Conservation (phyloP, 257 asterid species). For the Jacaranda copaia region DNA sequence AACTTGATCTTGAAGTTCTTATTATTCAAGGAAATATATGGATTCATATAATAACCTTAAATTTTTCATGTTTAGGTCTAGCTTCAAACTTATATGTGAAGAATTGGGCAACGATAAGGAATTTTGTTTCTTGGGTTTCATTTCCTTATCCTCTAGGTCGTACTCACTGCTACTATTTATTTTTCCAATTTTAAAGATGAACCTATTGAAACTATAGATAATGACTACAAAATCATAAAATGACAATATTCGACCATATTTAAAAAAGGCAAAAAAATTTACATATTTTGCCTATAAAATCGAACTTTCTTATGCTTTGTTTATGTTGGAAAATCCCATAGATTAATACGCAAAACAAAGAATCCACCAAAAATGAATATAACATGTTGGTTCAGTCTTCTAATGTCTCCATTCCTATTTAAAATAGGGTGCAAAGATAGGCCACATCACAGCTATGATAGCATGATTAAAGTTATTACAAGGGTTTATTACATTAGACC, state of each 20-base stretch:
- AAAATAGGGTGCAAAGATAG: too few species aligned
- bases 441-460: too few species aligned
- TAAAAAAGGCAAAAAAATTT: conserved; percentile 74
- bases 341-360: too few species aligned
- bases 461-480: too few species aligned
- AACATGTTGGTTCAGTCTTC: too few species aligned
- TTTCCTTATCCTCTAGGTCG: conserved; percentile 33
- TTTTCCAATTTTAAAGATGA: conserved; percentile 47
- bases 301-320: not conserved
- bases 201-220: conserved; percentile 57
- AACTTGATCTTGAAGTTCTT: conserved; percentile 4
- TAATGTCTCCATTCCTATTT: too few species aligned
- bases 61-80: conserved; percentile 70
- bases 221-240: conserved; percentile 75
- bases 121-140: conserved; percentile 26
- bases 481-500: too few species aligned
- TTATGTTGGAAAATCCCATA: not conserved
- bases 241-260: conserved; percentile 82
- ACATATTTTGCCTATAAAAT: conserved; percentile 40
- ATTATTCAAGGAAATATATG: not conserved
- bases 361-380: too few species aligned
- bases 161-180: conserved; percentile 33
- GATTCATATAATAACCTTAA: conserved; percentile 20
- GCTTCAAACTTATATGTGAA: conserved; percentile 82
- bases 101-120: conserved; percentile 69